Percentiles rank a stretch among this genome's conserved stretches.
These are phyloP conservation scores for Aaosphaeria pasadenensis DNA, from an alignment of 2,329 filamentous ascomycete species.

Conservation along the genomic window DNA sequence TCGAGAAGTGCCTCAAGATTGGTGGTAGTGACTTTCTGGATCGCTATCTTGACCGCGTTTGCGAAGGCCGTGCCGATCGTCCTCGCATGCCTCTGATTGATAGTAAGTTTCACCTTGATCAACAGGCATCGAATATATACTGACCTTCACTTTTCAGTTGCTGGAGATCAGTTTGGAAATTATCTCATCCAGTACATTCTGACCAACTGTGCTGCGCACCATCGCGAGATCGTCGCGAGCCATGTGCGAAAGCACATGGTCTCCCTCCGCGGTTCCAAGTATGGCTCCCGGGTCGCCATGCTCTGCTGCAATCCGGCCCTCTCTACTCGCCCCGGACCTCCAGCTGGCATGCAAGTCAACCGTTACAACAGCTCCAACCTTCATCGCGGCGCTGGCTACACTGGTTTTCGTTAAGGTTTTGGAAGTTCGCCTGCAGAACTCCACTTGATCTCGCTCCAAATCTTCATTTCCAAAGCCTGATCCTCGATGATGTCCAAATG, in stretches of 20 bases:
- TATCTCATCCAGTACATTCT: conserved; percentile 98
- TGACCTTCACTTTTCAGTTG: conserved; percentile 52
- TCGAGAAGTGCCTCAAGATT: conserved; percentile 98
- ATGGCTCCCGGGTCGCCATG: conserved; percentile 97
- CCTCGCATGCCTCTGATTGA: conserved; percentile 97
- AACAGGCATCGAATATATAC: background rate
- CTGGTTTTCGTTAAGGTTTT: conserved; percentile 24
- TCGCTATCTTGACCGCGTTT: conserved; percentile 90
- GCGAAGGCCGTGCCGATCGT: conserved; percentile 83
- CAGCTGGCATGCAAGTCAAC: conserved; percentile 55
- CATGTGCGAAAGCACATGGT: conserved; percentile 99
- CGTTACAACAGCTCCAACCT: conserved; percentile 30
- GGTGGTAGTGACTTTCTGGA: conserved; percentile 85
- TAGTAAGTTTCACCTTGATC: conserved; percentile 50
- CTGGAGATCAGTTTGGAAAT: conserved; percentile 98
- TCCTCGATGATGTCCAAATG: conserved; percentile 9
- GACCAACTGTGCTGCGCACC: conserved; percentile 80
- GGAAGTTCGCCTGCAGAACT: background rate
- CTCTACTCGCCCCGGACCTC: conserved; percentile 83
- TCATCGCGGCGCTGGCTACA: conserved; percentile 24
- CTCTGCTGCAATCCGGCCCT: conserved; percentile 94
- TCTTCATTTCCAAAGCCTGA: conserved; percentile 4
- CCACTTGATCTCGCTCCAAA: conserved; percentile 10
- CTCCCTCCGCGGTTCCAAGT: conserved; percentile 95
- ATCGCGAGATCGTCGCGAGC: conserved; percentile 86